Evolutionary conservation across 768 basidiomycete genomes (phyloP).

Genomic region (Ramaria rubella): DNA sequence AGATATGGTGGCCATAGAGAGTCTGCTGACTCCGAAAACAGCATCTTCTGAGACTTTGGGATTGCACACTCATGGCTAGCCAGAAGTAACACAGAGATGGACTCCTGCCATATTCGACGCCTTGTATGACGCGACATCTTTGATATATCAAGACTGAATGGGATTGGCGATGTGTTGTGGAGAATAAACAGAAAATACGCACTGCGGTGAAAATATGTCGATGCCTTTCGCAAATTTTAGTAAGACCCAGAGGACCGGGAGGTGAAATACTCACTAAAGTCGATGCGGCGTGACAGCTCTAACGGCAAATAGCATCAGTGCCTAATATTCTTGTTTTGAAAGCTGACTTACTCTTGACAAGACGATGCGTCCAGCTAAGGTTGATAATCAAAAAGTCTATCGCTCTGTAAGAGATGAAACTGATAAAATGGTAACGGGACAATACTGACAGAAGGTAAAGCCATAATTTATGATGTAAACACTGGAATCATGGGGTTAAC

Average conservation of each 20-base stretch:
- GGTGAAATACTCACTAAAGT: conserved; percentile 53
- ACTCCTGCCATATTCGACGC: conserved; percentile 76
- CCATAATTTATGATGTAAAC: conserved; percentile 58
- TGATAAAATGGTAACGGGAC: background rate
- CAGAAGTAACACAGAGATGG: conserved; percentile 58
- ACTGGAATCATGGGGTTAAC: conserved; percentile 20
- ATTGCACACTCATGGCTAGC: conserved; percentile 55
- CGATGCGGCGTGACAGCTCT: conserved; percentile 59
- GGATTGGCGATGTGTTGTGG: background rate
- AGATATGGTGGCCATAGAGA: conserved; percentile 64
- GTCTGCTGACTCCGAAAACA: conserved; percentile 51
- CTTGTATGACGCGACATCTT: conserved; percentile 51
- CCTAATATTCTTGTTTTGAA: conserved; percentile 2
- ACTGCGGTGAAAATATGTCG: conserved; percentile 77
- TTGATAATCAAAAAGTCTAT: conserved; percentile 63
- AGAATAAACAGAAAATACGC: background rate
- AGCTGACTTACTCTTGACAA: conserved; percentile 51
- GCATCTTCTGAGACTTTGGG: conserved; percentile 48
- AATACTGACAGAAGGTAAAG: conserved; percentile 50
- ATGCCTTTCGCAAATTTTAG: conserved; percentile 40
- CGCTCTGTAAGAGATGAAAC: conserved; percentile 10
- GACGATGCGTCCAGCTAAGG: conserved; percentile 40
- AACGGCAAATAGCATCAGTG: background rate
- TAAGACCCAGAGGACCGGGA: background rate
- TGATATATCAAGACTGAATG: conserved; percentile 52